phyloP scores from a whole-genome alignment of 129 eudicot genomes.

The Deinandra increscens region DNA sequence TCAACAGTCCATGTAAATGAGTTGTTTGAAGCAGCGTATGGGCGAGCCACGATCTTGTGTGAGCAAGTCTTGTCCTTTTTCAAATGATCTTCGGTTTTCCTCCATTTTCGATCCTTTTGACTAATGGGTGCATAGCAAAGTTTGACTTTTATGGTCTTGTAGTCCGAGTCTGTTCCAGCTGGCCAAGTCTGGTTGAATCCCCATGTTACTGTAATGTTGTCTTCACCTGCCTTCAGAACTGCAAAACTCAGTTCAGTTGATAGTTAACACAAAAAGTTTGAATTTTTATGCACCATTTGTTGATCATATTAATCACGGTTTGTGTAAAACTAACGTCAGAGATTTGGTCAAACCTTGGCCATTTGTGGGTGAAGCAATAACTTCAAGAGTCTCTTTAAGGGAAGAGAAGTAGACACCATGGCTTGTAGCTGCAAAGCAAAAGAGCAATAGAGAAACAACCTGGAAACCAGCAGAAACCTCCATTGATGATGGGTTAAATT shows the following conservation, averaged over 20 bases:
- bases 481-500: constrained; percentile 33
- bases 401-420: constrained; percentile 43
- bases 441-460: constrained; percentile 31
- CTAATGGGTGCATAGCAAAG: constrained; percentile 68
- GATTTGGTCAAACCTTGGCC: constrained; percentile 42
- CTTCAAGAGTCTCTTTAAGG: constrained; percentile 38
- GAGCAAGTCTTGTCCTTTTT: constrained; percentile 70
- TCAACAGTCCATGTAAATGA: constrained; percentile 40
- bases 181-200: constrained; percentile 36
- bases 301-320: not conserved
- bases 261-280: not conserved
- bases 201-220: constrained; percentile 54
- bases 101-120: constrained; percentile 66
- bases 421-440: constrained; percentile 32
- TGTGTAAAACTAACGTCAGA: not conserved
- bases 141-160: constrained; percentile 56
- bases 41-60: constrained; percentile 37
- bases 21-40: constrained; percentile 45
- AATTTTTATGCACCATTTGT: not conserved
- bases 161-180: constrained; percentile 42
- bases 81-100: constrained; percentile 46
- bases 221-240: constrained; percentile 46
- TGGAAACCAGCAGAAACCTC: constrained; percentile 30
- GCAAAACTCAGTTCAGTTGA: constrained; percentile 27
- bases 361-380: constrained; percentile 38